A percentile compares a stretch with the other conserved stretches of the same genome.
phyloP scores from a whole-genome alignment of 805 yeast genomes.

The Phaffomyces opuntiae region DNA sequence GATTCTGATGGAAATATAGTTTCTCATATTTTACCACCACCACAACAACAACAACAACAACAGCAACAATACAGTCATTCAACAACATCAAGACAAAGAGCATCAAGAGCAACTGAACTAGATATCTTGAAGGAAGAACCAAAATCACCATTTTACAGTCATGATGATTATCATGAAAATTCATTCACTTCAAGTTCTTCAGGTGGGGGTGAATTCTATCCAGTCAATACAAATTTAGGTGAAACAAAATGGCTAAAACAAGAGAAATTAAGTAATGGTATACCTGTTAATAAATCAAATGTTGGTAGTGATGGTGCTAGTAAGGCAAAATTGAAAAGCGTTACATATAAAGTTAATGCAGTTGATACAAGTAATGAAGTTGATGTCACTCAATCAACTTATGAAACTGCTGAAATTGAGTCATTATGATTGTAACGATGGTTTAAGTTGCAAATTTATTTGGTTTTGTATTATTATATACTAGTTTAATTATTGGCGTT shows the following conservation, averaged over 20 bases:
- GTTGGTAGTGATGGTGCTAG: too few species aligned
- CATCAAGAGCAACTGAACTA: conserved; percentile 17
- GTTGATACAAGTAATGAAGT: conserved; percentile 27
- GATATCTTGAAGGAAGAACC: conserved; percentile 19
- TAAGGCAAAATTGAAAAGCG: conserved; percentile 30
- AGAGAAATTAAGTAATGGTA: neutral
- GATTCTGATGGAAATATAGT: conserved; percentile 25
- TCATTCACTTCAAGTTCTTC: conserved; percentile 18
- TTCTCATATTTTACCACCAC: conserved; percentile 4
- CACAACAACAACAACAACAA: neutral
- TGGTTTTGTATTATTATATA: neutral
- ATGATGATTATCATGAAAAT: conserved; percentile 9
- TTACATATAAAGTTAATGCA: conserved; percentile 27
- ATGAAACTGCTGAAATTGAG: conserved; percentile 26
- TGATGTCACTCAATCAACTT: conserved; percentile 20
- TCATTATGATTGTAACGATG: conserved; percentile 8
- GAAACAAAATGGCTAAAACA: conserved; percentile 18
- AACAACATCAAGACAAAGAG: conserved; percentile 10
- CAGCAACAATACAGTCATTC: too few species aligned
- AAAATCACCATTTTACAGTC: too few species aligned
- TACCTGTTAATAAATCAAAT: too few species aligned
- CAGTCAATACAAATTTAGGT: conserved; percentile 15
- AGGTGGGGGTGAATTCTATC: conserved; percentile 20
- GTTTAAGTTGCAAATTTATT: neutral
- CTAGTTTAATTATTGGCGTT: neutral